Evolutionary conservation across 371 early-diverging fungal genomes (phyloP).

Genomic region (Coelomomyces lativittatus): DNA sequence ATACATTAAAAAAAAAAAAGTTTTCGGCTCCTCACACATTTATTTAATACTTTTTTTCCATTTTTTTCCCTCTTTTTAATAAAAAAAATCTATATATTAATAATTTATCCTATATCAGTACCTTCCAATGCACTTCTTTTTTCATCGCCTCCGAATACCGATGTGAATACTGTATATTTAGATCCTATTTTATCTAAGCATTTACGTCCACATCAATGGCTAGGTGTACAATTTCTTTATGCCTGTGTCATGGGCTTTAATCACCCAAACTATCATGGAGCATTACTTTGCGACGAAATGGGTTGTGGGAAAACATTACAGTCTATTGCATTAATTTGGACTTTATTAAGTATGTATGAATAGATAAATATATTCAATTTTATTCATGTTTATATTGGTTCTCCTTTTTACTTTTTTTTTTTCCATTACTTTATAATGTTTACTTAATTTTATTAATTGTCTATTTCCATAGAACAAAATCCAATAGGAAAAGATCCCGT

Average conservation of each 20-base stretch:
- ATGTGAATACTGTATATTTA: too few relatives aligned
- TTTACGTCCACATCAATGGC: slow-evolving; percentile 38
- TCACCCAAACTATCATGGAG: slow-evolving; percentile 16
- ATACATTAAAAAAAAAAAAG: too few relatives aligned
- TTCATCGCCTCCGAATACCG: too few relatives aligned
- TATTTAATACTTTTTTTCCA: too few relatives aligned
- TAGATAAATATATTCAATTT: neutral
- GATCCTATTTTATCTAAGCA: slow-evolving; percentile 23
- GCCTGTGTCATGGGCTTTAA: slow-evolving; percentile 24
- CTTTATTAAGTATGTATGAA: slow-evolving; percentile 16
- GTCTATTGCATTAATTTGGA: slow-evolving; percentile 44
- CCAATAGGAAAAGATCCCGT: slow-evolving; percentile 12
- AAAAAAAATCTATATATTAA: too few relatives aligned
- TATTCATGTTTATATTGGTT: slow-evolving; percentile 1
- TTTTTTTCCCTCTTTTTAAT: too few relatives aligned
- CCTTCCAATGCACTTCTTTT: too few relatives aligned
- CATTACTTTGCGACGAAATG: slow-evolving; percentile 5
- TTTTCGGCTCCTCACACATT: too few relatives aligned
- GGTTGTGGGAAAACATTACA: slow-evolving; percentile 44
- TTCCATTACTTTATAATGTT: too few relatives aligned
- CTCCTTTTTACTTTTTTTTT: too few relatives aligned
- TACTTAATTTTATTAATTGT: too few relatives aligned
- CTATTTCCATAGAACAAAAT: slow-evolving; percentile 10
- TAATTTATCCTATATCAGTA: too few relatives aligned
- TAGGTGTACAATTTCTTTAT: slow-evolving; percentile 42